Base-by-base conservation (phyloP, 2,329 filamentous ascomycete genomes). In the Byssoonygena ceratinophila region DNA sequence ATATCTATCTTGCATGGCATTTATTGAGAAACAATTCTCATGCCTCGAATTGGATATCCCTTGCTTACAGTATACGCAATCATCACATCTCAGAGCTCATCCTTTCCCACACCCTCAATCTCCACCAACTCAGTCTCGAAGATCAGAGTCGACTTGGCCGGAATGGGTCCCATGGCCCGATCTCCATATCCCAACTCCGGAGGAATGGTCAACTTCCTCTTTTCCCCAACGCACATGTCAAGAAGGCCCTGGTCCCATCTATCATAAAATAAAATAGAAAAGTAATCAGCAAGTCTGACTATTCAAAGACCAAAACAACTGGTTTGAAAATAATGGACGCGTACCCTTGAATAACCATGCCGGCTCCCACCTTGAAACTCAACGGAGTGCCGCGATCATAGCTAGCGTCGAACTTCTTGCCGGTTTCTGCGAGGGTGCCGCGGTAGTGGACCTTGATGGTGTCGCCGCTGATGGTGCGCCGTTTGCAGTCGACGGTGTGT, bases 181-280 rank as follows among this genome's bases (percentile, higher is more conserved):
- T 84, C 74, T 47, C 92, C 92, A 69, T 97, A 98, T 45, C 81
- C 92, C 64, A 84, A 74, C 64, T 83, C 80, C 18, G 91, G 87
- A n/a, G 89, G 88, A 53, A 98, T 92, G 18, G 84, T 96, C 68
- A 98, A 73, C 52, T 81, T 91, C 61, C 85, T 80, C 76, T 90
- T 91, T 76, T 97, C 91, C 57, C 92, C 91, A 61, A 94, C 85
- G 71, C 92, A 97, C 90, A 97, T 96, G 64, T 87, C 87, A 51
- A 92, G 62, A 36, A 97, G 78, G 46, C 91, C 91, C 66, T 94
- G 71, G 63, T 97, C 91, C 91, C 90, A 96, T 65, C 83, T 87
- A 57, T 36, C 57, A 16, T 61, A 62, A 60, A 9, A 14, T 12
- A 12, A 3, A 12, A 34, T 9, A 14, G 22, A 14, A 32, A 11